A percentile compares a stretch with the other conserved stretches of the same genome.
phyloP scores from a whole-genome alignment of 2,329 filamentous ascomycete species.

The Aspergillus japonicus region DNA sequence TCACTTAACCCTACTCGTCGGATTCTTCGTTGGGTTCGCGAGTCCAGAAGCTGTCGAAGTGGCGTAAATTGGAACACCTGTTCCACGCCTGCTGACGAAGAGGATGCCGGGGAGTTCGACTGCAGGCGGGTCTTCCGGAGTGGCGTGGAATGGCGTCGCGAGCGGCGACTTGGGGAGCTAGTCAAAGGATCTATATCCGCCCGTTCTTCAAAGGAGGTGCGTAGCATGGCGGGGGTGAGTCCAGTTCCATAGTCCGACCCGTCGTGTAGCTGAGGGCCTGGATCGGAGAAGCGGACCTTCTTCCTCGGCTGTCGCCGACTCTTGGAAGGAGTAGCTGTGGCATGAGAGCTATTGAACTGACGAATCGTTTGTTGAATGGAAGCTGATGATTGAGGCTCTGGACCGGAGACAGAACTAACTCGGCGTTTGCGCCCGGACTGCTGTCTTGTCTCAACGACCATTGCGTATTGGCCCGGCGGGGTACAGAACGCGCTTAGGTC shows the following conservation, averaged over 20 bases:
- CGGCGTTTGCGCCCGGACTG: constrained; percentile 28
- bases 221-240: constrained; percentile 45
- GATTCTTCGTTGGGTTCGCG: constrained; percentile 45
- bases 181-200: constrained; percentile 22
- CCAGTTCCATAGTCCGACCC: constrained; percentile 36
- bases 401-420: constrained; percentile 20
- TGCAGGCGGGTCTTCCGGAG: constrained; percentile 22
- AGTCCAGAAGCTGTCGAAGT: constrained; percentile 44
- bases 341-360: neutral
- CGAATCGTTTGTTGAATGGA: constrained; percentile 5
- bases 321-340: constrained; percentile 7
- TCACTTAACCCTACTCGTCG: constrained; percentile 47
- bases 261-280: constrained; percentile 31
- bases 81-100: constrained; percentile 21
- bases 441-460: constrained; percentile 27
- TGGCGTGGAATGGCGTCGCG: constrained; percentile 38
- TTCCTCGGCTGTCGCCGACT: constrained; percentile 40
- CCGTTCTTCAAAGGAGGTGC: constrained; percentile 37
- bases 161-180: constrained; percentile 28
- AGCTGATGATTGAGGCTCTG: constrained; percentile 7
- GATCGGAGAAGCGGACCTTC: constrained; percentile 48
- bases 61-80: constrained; percentile 47
- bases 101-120: constrained; percentile 23
- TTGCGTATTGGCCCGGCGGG: neutral
- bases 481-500: neutral